Evolutionary conservation across 2,329 filamentous ascomycete species (phyloP).

Genomic region (Fusarium equiseti): DNA sequence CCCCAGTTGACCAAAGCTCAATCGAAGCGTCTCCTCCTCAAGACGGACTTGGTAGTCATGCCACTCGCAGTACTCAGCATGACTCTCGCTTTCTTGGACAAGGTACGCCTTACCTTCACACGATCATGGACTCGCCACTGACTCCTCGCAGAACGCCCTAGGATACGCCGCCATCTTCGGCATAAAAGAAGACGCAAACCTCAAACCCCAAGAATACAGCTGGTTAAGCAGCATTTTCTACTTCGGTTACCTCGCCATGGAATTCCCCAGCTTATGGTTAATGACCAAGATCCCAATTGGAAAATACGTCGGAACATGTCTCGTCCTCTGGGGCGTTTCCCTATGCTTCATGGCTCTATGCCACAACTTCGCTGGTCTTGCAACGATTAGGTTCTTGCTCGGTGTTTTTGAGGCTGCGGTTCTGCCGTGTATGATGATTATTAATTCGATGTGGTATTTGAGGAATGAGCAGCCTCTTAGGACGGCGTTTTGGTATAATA

Average conservation of each 20-base stretch:
- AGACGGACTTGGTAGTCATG: conserved; percentile 25
- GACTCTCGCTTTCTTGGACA: conserved; percentile 7
- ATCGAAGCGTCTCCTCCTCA: conserved; percentile 3
- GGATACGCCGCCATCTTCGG: conserved; percentile 40
- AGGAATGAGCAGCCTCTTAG: conserved; percentile 49
- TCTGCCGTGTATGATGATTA: conserved; percentile 46
- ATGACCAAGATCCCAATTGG: conserved; percentile 38
- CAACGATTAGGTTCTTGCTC: conserved; percentile 48
- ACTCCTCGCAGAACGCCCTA: not conserved
- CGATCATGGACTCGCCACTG: fast-evolving
- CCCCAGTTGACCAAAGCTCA: not conserved
- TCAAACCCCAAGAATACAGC: conserved; percentile 65
- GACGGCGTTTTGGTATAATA: conserved; percentile 51
- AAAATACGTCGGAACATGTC: conserved; percentile 38
- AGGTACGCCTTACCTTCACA: not conserved
- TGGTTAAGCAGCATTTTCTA: conserved; percentile 68
- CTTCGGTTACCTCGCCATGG: conserved; percentile 61
- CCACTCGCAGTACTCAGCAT: conserved; percentile 19
- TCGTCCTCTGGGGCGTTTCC: conserved; percentile 37
- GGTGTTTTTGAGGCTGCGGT: conserved; percentile 49
- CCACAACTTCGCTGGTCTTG: conserved; percentile 42
- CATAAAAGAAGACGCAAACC: conserved; percentile 40
- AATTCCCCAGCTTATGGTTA: conserved; percentile 56
- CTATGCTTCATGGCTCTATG: conserved; percentile 46
- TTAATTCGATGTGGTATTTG: conserved; percentile 52